Evolutionary conservation across 2,329 filamentous ascomycete species (phyloP), one percentile per base, ranked within the genome.

Genomic region (Helotiales sp.): DNA sequence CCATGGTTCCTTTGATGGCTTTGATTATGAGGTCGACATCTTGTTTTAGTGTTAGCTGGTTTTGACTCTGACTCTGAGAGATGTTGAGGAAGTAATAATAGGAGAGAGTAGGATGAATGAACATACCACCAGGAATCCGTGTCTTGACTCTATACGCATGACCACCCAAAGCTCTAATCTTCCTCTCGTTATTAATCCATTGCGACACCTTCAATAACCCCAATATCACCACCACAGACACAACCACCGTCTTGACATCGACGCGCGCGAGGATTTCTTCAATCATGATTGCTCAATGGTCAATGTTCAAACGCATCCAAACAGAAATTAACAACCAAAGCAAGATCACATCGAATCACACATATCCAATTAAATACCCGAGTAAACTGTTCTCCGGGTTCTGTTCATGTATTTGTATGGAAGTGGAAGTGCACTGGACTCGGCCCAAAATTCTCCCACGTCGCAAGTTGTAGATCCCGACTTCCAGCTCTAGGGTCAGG

Each of bases 11-110:
- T 29, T 72, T 72, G 44, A 91, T 67, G n/a, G 81, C 79, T n/a
- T 73, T 69, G 66, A 75, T 77, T 30, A 92, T 74, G 59, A 91
- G 77, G 63, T 90, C 88, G 40, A 93, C 63, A 47, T 87, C 89
- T 87, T 24, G 12, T 6, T 3, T 42, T 42, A n/a, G n/a, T n/a
- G n/a, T n/a, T n/a, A n/a, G n/a, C n/a, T n/a, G n/a, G n/a, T n/a
- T n/a, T n/a, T n/a, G n/a, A n/a, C n/a, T n/a, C n/a, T n/a, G n/a
- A n/a, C n/a, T n/a, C n/a, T n/a, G n/a, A n/a, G n/a, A n/a, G n/a
- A n/a, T n/a, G n/a, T n/a, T n/a, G n/a, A n/a, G n/a, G 29, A n/a
- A 34, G 7, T 50, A 10, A 7, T 40, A n/a, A 15, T 3, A 30
- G 24, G 40, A 25, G 6, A n/a, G 52, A 17, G 46, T 29, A 15